phyloP scores from a whole-genome alignment of 208 protist species.

The Sergeia podlipaevii region DNA sequence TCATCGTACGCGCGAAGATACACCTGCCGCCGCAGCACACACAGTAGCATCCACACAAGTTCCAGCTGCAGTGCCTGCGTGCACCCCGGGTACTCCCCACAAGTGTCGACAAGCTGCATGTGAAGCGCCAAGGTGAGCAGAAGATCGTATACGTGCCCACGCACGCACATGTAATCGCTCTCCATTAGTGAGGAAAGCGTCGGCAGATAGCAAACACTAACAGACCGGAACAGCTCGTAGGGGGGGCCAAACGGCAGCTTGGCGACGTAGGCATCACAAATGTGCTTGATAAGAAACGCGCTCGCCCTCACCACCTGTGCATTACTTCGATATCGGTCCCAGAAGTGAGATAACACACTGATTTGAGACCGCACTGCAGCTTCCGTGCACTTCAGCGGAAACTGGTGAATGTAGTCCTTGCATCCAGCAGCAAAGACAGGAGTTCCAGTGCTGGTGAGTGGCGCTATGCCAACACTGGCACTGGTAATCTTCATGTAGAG shows the following conservation, averaged over 20 bases:
- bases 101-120: conserved; percentile 81
- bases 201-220: conserved; percentile 78
- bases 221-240: conserved; percentile 63
- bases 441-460: no score
- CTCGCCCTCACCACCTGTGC: conserved; percentile 55
- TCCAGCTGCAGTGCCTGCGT: conserved; percentile 76
- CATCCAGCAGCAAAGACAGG: no score
- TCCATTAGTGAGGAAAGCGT: conserved; percentile 76
- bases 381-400: conserved; percentile 64
- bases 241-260: conserved; percentile 72
- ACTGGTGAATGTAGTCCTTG: conserved; percentile 74
- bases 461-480: no score
- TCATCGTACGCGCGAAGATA: conserved; percentile 51
- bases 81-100: conserved; percentile 49
- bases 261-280: conserved; percentile 78
- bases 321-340: conserved; percentile 67
- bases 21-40: conserved; percentile 56
- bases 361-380: conserved; percentile 55
- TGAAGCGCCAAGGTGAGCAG: conserved; percentile 76
- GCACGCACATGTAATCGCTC: conserved; percentile 85
- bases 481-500: no score
- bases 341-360: conserved; percentile 60
- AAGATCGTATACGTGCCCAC: conserved; percentile 88
- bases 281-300: conserved; percentile 77
- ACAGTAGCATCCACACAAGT: conserved; percentile 71